Percentiles rank a stretch among this genome's conserved stretches.
Conservation (phyloP, 495 filamentous ascomycete genomes). For the Penicillium turbatum region DNA sequence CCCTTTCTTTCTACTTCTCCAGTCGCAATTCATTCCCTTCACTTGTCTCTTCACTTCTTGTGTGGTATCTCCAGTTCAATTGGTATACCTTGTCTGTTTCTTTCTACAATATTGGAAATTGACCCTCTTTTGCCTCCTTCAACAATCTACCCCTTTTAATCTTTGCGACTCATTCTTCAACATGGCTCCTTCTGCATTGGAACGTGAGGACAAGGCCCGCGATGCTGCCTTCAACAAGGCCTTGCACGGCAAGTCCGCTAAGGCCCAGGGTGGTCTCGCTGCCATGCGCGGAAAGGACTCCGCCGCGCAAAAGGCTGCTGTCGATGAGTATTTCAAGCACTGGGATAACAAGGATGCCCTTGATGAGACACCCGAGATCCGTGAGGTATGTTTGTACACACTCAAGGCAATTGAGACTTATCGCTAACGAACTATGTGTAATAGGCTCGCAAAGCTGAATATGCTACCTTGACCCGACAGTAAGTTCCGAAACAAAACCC, state of each 20-base stretch:
- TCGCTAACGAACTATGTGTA: conserved; percentile 5
- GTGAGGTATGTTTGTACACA: conserved; percentile 54
- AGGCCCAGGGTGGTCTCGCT: conserved; percentile 65
- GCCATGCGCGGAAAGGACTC: conserved; percentile 84
- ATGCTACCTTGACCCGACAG: conserved; percentile 93
- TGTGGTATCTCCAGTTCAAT: conserved; percentile 1
- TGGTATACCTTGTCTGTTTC: neutral
- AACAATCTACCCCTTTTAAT: conserved; percentile 23
- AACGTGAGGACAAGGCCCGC: conserved; percentile 78
- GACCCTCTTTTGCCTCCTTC: conserved; percentile 11
- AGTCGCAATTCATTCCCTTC: conserved; percentile 9
- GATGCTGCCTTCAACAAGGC: conserved; percentile 93
- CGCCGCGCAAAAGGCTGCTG: conserved; percentile 77
- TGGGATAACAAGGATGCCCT: conserved; percentile 88
- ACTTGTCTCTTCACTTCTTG: conserved; percentile 12
- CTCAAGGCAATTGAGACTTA: neutral
- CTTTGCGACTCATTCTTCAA: conserved; percentile 24
- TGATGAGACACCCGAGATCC: conserved; percentile 74
- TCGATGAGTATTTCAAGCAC: conserved; percentile 99
- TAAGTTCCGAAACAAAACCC: conserved; percentile 42
- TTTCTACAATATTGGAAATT: neutral
- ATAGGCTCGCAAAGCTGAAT: conserved; percentile 79
- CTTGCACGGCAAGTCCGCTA: conserved; percentile 80
- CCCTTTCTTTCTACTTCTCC: conserved; percentile 9
- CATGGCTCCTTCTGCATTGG: conserved; percentile 72